Base-by-base conservation (phyloP, 352 stramenopile genomes). In the Globisporangium polare region DNA sequence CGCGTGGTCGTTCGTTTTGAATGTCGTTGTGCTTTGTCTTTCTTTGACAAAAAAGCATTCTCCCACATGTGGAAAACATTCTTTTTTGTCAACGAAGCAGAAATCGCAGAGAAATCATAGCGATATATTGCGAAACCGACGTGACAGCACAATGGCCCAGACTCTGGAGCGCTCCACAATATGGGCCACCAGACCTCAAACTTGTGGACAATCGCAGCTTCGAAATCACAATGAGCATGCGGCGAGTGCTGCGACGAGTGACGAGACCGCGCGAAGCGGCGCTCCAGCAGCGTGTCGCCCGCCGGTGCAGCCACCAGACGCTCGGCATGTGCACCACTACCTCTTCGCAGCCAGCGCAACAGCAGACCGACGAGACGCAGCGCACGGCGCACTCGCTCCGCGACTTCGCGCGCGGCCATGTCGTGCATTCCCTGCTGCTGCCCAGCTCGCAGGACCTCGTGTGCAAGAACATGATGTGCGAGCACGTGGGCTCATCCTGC, bases 391-490 rank as follows among this genome's bases (percentile, higher is more conserved):
- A 56, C 6, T 87, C 70, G 20, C 71, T 92, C 18, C 83, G 83
- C 0, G 86, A 95, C 45, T 83, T 91, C 31, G 86, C 86, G 47
- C 82, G 77, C 54, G 81, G 78, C 17, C 43, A 64, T 22, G 65
- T 61, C 31, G 78, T 95, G 26, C 67, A 68, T 24, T 56, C 73
- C 63, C 79, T 97, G 58, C 46, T 92, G 63, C 78, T 97, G 27
- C 33, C 72, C n/a, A 67, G 69, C 51, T 96, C 88, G 24, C 58
- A 73, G n/a, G 90, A 97, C 69, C 71, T 97, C 43, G 62, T 95
- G n/a, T 97, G 90, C 71, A 82, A 78, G 37, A 96, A 97, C 63
- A 73, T 97, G 52, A 97, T 97, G 90, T 97, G 90, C 67, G 85
- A 95, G 65, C 84, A 94, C 71, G 72, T 97, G 27, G 89, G 90